These are phyloP conservation scores for Monascus purpureus DNA, from an alignment of 495 filamentous ascomycete genomes.

Conservation along the genomic window DNA sequence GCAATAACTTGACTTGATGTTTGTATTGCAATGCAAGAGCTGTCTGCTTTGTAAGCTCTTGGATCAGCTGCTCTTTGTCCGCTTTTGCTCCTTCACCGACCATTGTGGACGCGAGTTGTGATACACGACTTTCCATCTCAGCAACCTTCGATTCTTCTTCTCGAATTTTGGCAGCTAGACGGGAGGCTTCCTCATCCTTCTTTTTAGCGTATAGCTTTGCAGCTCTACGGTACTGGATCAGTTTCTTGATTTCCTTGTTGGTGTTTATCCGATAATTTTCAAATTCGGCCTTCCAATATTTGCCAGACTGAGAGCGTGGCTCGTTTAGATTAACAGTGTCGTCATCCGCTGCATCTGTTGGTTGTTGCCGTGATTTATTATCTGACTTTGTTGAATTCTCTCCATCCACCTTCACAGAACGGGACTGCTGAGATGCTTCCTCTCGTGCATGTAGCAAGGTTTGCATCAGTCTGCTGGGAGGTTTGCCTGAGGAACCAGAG, in stretches of 20 bases:
- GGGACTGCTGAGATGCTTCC: slow-evolving; percentile 10
- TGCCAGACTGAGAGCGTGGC: slow-evolving; percentile 71
- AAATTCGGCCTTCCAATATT: slow-evolving; percentile 89
- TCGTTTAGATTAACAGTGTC: slow-evolving; percentile 64
- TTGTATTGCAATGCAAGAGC: slow-evolving; percentile 54
- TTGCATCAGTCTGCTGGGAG: slow-evolving; percentile 32
- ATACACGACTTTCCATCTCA: slow-evolving; percentile 41
- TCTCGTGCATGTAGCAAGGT: slow-evolving; percentile 31
- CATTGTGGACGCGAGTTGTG: slow-evolving; percentile 45
- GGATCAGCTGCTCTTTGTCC: slow-evolving; percentile 35
- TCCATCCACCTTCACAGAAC: slow-evolving; percentile 1
- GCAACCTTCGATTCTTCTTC: slow-evolving; percentile 44
- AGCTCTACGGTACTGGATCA: slow-evolving; percentile 65
- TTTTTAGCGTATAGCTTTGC: slow-evolving; percentile 81
- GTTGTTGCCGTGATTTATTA: slow-evolving; percentile 2
- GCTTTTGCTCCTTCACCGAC: slow-evolving; percentile 28
- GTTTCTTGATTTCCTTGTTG: slow-evolving; percentile 60
- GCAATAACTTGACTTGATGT: slow-evolving; percentile 47
- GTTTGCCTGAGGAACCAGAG: slow-evolving; percentile 35
- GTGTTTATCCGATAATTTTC: slow-evolving; percentile 70
- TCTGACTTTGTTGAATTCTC: slow-evolving; percentile 6
- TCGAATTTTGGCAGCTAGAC: slow-evolving; percentile 55
- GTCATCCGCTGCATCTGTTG: slow-evolving; percentile 32
- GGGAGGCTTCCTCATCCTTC: slow-evolving; percentile 70
- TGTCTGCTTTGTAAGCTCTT: slow-evolving; percentile 52